Base-by-base conservation (phyloP, 306 rosid species). In the Urtica urens region DNA sequence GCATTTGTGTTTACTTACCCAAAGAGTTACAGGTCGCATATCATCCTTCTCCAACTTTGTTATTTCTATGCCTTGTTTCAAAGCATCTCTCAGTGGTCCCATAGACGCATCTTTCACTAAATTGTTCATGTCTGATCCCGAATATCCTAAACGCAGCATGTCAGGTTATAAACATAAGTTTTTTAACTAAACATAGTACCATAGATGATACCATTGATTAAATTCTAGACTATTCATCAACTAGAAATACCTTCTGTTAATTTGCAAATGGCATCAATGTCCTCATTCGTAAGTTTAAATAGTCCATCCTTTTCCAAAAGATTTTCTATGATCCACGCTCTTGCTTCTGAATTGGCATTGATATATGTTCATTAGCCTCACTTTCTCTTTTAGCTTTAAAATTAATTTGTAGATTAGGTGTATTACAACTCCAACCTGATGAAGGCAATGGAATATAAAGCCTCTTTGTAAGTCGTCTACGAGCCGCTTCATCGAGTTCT, bases 401-500 rank as follows among this genome's bases (percentile, higher is more conserved):
- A 49, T 29, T 53, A 42, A 46, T n/a, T n/a, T 35, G 19, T 17
- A 37, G 53, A 30, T 38, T 27, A 46, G 51, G 48, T 30, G 10
- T 38, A 49, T 28, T 31, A 21, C 41, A 35, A 72, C 55, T 48
- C 62, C 57, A 47, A 90, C 99, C 94, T 67, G 85, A 46, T 41
- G 87, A 81, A 38, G 95, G 99, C 57, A 90, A 78, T 44, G 99
- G 95, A 22, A 90, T 90, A 42, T 90, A 85, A 9, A 85, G 94
- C 62, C 99, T 65, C 71, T 85, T 90, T 20, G 93, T 71, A 40
- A 85, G 99, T 53, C 93, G 81, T 75, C 99, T 79, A 47, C 95
- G 74, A 38, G 99, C 99, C 45, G 93, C 99, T 77, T 82, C 99
- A 69, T 85, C 99, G 46, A 85, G 95, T 64, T 85, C 99, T 60